A percentile compares a stretch with the other conserved stretches of the same genome.
phyloP scores from a whole-genome alignment of 2,329 filamentous ascomycete species.

The Scedosporium dehoogii region DNA sequence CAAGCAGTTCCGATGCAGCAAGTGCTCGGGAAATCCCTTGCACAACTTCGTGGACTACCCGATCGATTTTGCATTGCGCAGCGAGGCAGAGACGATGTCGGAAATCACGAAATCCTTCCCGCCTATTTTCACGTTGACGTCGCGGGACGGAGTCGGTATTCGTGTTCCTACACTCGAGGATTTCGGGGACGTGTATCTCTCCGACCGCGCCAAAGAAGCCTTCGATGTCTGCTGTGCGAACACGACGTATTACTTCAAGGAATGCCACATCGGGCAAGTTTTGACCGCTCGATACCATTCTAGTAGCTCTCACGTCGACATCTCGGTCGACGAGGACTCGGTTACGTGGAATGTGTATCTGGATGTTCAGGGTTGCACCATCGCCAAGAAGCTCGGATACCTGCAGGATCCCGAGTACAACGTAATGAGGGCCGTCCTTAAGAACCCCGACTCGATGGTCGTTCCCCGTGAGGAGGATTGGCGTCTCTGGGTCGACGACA shows the following conservation, averaged over 20 bases:
- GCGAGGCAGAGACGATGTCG: background rate
- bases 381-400: background rate
- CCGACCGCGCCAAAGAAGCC: background rate
- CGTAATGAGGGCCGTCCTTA: background rate
- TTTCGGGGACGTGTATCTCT: background rate
- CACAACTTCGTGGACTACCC: constrained; percentile 18
- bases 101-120: background rate
- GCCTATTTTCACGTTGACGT: constrained; percentile 1
- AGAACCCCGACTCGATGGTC: background rate
- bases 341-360: constrained; percentile 3
- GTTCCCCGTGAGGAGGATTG: constrained; percentile 2
- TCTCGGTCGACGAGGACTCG: background rate
- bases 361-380: background rate
- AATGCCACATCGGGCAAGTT: constrained; percentile 4
- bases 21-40: constrained; percentile 27
- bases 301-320: background rate
- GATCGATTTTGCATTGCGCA: background rate
- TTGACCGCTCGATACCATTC: constrained; percentile 3
- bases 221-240: background rate
- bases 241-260: background rate
- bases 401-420: background rate
- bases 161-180: background rate
- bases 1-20: constrained; percentile 23
- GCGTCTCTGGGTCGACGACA: background rate
- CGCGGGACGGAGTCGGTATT: background rate